Evolutionary conservation across 441 rosid genomes (phyloP).

Genomic region (Erysimum cheiri): DNA sequence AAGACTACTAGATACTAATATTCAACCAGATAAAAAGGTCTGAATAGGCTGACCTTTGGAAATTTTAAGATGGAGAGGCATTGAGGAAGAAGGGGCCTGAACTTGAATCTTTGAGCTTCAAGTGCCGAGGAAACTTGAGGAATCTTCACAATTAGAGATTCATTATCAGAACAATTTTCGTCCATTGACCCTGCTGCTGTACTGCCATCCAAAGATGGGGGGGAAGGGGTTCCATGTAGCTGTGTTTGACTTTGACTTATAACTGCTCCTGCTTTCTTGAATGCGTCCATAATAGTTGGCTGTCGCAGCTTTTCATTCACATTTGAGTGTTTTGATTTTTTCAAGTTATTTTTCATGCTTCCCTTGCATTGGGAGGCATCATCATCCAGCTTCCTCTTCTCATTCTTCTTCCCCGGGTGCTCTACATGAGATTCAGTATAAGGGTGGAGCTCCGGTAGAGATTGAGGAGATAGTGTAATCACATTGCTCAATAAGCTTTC

Average conservation of each 20-base stretch:
- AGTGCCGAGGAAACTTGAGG: constrained; percentile 59
- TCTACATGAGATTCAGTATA: constrained; percentile 49
- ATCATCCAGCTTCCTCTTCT: constrained; percentile 49
- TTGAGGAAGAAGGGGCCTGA: constrained; percentile 74
- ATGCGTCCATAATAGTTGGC: constrained; percentile 66
- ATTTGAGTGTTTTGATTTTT: constrained; percentile 48
- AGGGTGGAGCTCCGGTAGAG: constrained; percentile 72
- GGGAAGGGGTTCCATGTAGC: constrained; percentile 51
- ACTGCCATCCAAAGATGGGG: constrained; percentile 45
- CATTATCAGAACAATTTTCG: constrained; percentile 50
- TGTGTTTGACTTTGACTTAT: constrained; percentile 63
- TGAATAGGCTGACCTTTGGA: constrained; percentile 59
- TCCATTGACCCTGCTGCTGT: constrained; percentile 43
- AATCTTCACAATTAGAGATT: constrained; percentile 56
- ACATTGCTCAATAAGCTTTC: constrained; percentile 74
- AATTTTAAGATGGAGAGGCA: constrained; percentile 69
- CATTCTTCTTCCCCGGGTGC: constrained; percentile 50
- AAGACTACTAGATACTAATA: constrained; percentile 16
- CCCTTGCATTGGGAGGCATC: constrained; percentile 50
- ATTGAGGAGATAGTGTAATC: constrained; percentile 58
- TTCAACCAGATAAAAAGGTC: constrained; percentile 8
- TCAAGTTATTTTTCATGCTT: constrained; percentile 51
- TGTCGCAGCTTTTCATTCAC: constrained; percentile 55
- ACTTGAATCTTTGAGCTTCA: constrained; percentile 74
- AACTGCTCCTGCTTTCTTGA: constrained; percentile 58